A percentile compares a stretch with the other conserved stretches of the same genome.
phyloP scores from a whole-genome alignment of 345 rosid genomes.

The Heritiera littoralis region DNA sequence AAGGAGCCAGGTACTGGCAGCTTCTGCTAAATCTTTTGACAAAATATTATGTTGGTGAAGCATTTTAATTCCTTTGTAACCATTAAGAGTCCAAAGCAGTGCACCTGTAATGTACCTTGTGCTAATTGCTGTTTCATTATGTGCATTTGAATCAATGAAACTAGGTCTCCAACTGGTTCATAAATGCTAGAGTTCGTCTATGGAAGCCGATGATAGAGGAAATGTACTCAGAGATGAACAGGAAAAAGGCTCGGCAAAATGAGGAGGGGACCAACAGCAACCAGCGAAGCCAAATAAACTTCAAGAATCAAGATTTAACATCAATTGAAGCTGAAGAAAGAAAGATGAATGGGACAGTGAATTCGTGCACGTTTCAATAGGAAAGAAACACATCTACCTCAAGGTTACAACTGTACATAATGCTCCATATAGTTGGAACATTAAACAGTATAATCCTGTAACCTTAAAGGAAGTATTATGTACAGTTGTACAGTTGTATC shows the following conservation, averaged over 20 bases:
- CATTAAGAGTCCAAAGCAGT: not conserved
- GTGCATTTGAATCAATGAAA: not conserved
- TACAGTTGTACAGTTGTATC: too few species aligned
- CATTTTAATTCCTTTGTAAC: not conserved
- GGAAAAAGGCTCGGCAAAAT: constrained; percentile 46
- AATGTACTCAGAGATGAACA: constrained; percentile 87
- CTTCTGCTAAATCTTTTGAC: not conserved
- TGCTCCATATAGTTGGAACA: constrained; percentile 16
- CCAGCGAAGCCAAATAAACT: constrained; percentile 34
- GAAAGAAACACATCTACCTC: constrained; percentile 10
- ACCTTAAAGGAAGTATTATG: too few species aligned
- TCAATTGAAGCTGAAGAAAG: constrained; percentile 18
- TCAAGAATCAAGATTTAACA: constrained; percentile 33
- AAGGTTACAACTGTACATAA: constrained; percentile 31
- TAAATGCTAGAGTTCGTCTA: constrained; percentile 91
- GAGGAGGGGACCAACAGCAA: constrained; percentile 19
- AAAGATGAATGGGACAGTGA: not conserved
- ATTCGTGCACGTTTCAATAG: not conserved
- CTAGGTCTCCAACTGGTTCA: constrained; percentile 97
- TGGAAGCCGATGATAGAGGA: constrained; percentile 99
- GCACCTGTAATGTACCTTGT: not conserved
- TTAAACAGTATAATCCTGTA: not conserved
- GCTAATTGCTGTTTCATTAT: constrained; percentile 6
- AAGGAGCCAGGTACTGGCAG: constrained; percentile 75
- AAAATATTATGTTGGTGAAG: not conserved